These are phyloP conservation scores for Peronospora tabacina DNA, from an alignment of 352 stramenopile species.

Conservation along the genomic window DNA sequence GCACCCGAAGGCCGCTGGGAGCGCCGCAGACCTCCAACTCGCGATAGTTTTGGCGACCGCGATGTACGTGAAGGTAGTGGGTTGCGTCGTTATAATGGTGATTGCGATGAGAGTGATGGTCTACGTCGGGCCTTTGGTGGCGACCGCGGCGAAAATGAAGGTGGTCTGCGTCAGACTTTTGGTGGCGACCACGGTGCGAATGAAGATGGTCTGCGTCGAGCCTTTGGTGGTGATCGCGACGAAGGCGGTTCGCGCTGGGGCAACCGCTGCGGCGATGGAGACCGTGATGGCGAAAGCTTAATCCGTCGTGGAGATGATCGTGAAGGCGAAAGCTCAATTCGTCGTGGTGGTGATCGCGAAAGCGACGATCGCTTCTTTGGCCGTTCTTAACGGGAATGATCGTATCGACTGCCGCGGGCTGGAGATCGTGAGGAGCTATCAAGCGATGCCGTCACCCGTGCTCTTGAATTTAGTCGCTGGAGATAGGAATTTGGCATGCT, in stretches of 20 bases:
- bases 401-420: conserved; percentile 44
- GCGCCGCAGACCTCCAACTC: conserved; percentile 37
- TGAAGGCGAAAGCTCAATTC: conserved; percentile 15
- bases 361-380: conserved; percentile 47
- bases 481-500: conserved; percentile 31
- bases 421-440: conserved; percentile 27
- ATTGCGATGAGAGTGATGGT: too few relatives aligned
- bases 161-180: conserved; percentile 5
- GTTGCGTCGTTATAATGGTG: too few relatives aligned
- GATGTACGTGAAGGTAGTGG: conserved; percentile 27
- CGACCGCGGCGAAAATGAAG: conserved; percentile 19
- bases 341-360: conserved; percentile 17
- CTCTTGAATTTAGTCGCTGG: conserved; percentile 58
- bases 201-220: too few relatives aligned
- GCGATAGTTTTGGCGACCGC: conserved; percentile 26
- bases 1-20: conserved; percentile 58
- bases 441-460: conserved; percentile 35
- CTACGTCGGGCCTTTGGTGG: conserved; percentile 20
- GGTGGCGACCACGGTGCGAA: conserved; percentile 20
- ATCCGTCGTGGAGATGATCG: conserved; percentile 22
- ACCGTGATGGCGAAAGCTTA: too few relatives aligned
- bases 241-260: conserved; percentile 11
- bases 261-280: conserved; percentile 4
- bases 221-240: too few relatives aligned
- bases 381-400: conserved; percentile 34